Evolutionary conservation across 2,329 filamentous ascomycete species (phyloP).

Genomic region (Lachnellula hyalina): DNA sequence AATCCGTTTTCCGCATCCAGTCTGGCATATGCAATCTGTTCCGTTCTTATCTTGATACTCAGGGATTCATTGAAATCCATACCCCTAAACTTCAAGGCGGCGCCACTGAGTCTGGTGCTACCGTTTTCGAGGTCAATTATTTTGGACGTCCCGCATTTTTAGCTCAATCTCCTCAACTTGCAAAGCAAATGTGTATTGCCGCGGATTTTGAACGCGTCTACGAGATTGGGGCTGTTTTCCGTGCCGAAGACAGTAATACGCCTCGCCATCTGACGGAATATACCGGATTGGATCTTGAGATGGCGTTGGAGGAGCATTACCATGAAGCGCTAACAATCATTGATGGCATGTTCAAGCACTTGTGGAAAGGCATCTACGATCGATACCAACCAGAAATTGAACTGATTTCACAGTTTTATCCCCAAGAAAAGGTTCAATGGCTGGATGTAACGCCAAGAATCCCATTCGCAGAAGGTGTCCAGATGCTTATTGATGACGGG

Average conservation of each 20-base stretch:
- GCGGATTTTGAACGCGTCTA: conserved; percentile 87
- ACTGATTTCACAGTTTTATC: conserved; percentile 75
- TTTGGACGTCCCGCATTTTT: conserved; percentile 83
- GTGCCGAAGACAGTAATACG: conserved; percentile 93
- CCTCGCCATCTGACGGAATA: conserved; percentile 93
- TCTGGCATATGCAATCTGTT: conserved; percentile 76
- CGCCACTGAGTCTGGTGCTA: conserved; percentile 85
- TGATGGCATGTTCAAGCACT: conserved; percentile 74
- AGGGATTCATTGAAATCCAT: conserved; percentile 87
- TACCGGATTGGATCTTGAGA: conserved; percentile 87
- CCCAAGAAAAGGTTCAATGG: conserved; percentile 81
- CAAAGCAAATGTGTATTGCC: conserved; percentile 89
- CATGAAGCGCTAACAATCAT: conserved; percentile 78
- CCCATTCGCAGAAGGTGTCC: conserved; percentile 71
- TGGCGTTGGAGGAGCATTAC: conserved; percentile 85
- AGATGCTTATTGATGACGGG: conserved; percentile 73
- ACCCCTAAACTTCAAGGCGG: conserved; percentile 87
- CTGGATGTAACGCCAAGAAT: conserved; percentile 79
- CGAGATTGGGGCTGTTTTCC: conserved; percentile 85
- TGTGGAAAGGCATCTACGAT: conserved; percentile 67
- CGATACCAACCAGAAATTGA: conserved; percentile 69
- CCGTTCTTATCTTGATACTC: conserved; percentile 65
- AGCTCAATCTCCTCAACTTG: conserved; percentile 85
- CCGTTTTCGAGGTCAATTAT: conserved; percentile 89
- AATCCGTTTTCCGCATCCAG: conserved; percentile 83